Percentiles rank a stretch among this genome's conserved stretches.
phyloP scores from a whole-genome alignment of 768 basidiomycete genomes.

The Nidularia pulvinata region DNA sequence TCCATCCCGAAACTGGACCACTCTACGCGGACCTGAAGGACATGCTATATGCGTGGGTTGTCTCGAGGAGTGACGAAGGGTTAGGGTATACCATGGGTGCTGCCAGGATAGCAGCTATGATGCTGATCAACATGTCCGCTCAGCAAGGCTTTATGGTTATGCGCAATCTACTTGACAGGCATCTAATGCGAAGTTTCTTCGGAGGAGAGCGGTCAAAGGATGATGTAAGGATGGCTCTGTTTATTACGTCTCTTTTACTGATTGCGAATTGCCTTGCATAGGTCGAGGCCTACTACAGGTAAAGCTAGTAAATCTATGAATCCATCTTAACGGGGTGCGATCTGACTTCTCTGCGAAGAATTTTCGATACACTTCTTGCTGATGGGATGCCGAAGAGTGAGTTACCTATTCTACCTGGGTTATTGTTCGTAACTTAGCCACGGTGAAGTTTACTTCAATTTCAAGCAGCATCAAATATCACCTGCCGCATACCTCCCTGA shows the following conservation, averaged over 20 bases:
- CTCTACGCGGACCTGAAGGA: conserved; percentile 83
- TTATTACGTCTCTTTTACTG: conserved; percentile 1
- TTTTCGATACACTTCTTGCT: conserved; percentile 90
- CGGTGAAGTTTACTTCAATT: conserved; percentile 83
- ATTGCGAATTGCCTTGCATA: conserved; percentile 22
- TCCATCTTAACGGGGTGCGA: neutral
- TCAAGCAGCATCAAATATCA: conserved; percentile 91
- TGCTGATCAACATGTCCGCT: conserved; percentile 79
- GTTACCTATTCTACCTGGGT: conserved; percentile 10
- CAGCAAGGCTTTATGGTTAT: conserved; percentile 79
- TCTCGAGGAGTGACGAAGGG: conserved; percentile 81
- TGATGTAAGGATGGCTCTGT: conserved; percentile 62
- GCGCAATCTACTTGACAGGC: conserved; percentile 84
- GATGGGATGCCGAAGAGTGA: conserved; percentile 94
- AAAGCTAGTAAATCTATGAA: conserved; percentile 2
- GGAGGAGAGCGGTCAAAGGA: conserved; percentile 69
- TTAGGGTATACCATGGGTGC: conserved; percentile 71
- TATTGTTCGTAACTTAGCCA: conserved; percentile 3
- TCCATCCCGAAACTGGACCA: conserved; percentile 74
- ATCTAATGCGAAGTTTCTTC: conserved; percentile 85
- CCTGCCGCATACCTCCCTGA: conserved; percentile 81
- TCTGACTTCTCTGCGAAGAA: conserved; percentile 40
- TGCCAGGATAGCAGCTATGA: conserved; percentile 83
- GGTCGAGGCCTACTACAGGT: conserved; percentile 95
- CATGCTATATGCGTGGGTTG: conserved; percentile 86